Base-by-base conservation (phyloP, 2,329 filamentous ascomycete species). In the Zelopaecilomyces penicillatus region DNA sequence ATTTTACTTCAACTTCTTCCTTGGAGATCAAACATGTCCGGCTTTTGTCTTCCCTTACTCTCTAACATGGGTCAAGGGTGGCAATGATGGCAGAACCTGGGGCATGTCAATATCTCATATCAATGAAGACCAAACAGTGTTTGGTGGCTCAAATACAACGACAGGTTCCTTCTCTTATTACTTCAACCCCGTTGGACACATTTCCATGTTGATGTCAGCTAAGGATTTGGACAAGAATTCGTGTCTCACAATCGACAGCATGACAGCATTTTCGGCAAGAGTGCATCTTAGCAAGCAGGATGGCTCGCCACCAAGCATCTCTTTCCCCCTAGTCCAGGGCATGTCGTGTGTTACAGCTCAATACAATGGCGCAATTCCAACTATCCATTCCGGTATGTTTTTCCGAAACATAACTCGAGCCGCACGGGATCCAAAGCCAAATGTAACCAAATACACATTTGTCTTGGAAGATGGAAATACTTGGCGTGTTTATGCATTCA, bases 241-340 rank as follows among this genome's bases (percentile, higher is more conserved):
- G 0, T 63, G 68, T 5, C 57, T 84, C 30, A 76, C 75, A 0
- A 71, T 62, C 10, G 71, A 77, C 60, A 68, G 65, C 53, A 62
- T 75, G 52, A 82, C 70, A 45, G 78, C 71, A 42, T 83, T 70
- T 57, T 85, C 70, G 32, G 75, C 67, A 10, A 80, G 87, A 50
- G 79, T 88, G 38, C 83, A 85, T 37, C 69, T 97, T 30, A 74
- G 69, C 41, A 71, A 74, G 3, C 67, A 71, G 26, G 58, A 63
- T n/a, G 68, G 69, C 3, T 71, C 74, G 6, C 61, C 70, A 1
- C 76, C 83, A 1, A 70, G 75, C 1, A 74, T 97, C 19, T 83
- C 78, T 0, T 88, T 95, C 52, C 89, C 90, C 0, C 60, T 96
- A 6, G 80, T 95, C 0, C 91, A 97, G 59, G 93, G 93, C 8